Base-by-base conservation (phyloP, 2,329 filamentous ascomycete genomes). In the Monilinia laxa region DNA sequence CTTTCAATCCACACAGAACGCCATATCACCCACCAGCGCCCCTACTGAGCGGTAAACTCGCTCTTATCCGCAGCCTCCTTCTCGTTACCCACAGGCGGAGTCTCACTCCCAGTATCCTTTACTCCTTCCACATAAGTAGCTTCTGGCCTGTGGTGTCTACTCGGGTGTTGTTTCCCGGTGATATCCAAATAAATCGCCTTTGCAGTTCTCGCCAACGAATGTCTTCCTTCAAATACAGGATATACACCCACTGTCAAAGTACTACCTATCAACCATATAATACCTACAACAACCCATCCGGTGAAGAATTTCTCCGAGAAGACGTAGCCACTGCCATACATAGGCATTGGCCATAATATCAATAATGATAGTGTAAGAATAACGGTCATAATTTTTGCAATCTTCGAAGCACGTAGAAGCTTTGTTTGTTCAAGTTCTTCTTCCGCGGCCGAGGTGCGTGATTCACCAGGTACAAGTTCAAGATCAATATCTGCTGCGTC, bases 331-430 rank as follows among this genome's bases (percentile, higher is more conserved):
- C 84, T 83, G 14, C 92, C 93, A 75, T 95, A 97, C 87, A 97
- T 88, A 1, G 93, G 93, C 84, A 97, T 94, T 0, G 93, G 93
- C 92, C 93, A 97, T 20, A 97, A 84, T 2, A 97, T 82, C 0
- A 97, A 80, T 66, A 96, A 81, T 0, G 86, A 83, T 0, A 96
- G 68, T 0, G 91, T 90, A 80, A 92, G 81, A 70, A 84, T 77
- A 12, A 87, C 80, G 0, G 88, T 91, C 42, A 78, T 77, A 64
- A 74, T 75, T 59, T 79, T 79, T 0, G 82, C 81, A 45, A 83
- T 81, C 68, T 80, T 82, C 9, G 84, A 84, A 0, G 85, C 83
- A 35, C 80, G 81, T 68, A 83, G 80, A 40, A 89, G 78, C 70
- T 84, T 83, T 23, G 75, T 76, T 68, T 82, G 80, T 62, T 77